Evolutionary conservation across 306 rosid species (phyloP).

Genomic region (Medicago ruthenica): DNA sequence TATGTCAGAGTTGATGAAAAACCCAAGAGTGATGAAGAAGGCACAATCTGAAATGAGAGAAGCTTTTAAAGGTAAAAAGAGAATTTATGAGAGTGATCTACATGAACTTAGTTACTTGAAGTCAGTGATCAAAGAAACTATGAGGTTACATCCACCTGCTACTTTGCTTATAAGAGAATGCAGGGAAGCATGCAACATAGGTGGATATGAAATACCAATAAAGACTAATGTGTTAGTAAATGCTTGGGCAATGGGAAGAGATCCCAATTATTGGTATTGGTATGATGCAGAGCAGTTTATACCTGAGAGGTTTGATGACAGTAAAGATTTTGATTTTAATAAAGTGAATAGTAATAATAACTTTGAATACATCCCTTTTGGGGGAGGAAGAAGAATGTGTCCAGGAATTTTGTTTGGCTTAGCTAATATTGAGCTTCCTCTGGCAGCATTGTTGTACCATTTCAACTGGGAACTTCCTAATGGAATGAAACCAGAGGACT

Average conservation of each 20-base stretch:
- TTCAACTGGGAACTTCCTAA: constrained; percentile 49
- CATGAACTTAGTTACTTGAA: constrained; percentile 41
- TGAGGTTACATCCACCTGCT: constrained; percentile 52
- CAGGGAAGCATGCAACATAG: constrained; percentile 27
- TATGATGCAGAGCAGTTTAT: constrained; percentile 44
- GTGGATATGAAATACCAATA: neutral
- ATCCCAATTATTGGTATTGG: constrained; percentile 46
- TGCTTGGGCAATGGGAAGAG: neutral
- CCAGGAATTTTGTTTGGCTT: constrained; percentile 30
- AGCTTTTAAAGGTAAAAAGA: constrained; percentile 28
- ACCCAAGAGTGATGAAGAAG: constrained; percentile 18
- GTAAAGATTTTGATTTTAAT: constrained; percentile 14
- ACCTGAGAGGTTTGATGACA: constrained; percentile 47
- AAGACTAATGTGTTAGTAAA: constrained; percentile 4
- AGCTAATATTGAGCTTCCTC: constrained; percentile 41
- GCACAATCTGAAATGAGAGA: constrained; percentile 45
- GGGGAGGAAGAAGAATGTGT: neutral
- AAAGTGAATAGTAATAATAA: constrained; percentile 17
- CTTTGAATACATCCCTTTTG: neutral
- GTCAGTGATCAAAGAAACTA: constrained; percentile 43
- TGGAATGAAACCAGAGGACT: constrained; percentile 14
- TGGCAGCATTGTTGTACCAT: constrained; percentile 40
- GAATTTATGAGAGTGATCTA: constrained; percentile 18
- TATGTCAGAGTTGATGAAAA: constrained; percentile 12
- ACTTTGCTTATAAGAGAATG: constrained; percentile 52